Percentiles rank a stretch among this genome's conserved stretches.
phyloP scores from a whole-genome alignment of 2,329 filamentous ascomycete genomes.

The Knufia fluminis region DNA sequence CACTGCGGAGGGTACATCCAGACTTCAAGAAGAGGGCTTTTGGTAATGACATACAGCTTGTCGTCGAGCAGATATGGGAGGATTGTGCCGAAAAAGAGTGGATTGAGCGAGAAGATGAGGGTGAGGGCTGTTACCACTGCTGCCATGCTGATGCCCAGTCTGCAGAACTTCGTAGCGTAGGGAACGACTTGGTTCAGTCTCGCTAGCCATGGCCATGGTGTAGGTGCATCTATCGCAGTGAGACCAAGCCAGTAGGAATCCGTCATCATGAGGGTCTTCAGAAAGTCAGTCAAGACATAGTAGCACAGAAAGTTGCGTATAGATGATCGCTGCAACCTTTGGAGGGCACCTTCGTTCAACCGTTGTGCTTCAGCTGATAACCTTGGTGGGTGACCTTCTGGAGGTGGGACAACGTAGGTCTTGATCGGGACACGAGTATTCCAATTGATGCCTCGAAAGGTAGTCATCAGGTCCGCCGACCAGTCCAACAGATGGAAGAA shows the following conservation, averaged over 20 bases:
- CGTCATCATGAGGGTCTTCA: slow-evolving; percentile 59
- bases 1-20: slow-evolving; percentile 56
- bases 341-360: not conserved
- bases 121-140: slow-evolving; percentile 53
- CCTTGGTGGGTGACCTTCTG: slow-evolving; percentile 18
- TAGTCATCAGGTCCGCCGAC: slow-evolving; percentile 48
- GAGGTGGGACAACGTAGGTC: slow-evolving; percentile 3
- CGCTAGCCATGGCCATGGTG: slow-evolving; percentile 24
- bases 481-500: slow-evolving; percentile 49
- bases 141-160: slow-evolving; percentile 47
- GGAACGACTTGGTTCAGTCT: slow-evolving; percentile 9
- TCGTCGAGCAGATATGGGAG: slow-evolving; percentile 40
- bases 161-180: slow-evolving; percentile 41
- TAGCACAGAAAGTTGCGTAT: slow-evolving; percentile 36
- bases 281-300: slow-evolving; percentile 61
- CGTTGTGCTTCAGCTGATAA: slow-evolving; percentile 11
- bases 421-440: slow-evolving; percentile 41
- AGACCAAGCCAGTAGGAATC: slow-evolving; percentile 69
- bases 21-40: slow-evolving; percentile 50
- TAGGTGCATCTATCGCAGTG: slow-evolving; percentile 39
- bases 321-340: slow-evolving; percentile 10
- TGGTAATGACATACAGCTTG: slow-evolving; percentile 33
- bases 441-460: slow-evolving; percentile 53
- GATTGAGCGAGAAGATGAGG: slow-evolving; percentile 50
- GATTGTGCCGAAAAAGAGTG: slow-evolving; percentile 50